phyloP scores from a whole-genome alignment of 1,284 basidiomycete species.

The Apiotrichum domesticum region DNA sequence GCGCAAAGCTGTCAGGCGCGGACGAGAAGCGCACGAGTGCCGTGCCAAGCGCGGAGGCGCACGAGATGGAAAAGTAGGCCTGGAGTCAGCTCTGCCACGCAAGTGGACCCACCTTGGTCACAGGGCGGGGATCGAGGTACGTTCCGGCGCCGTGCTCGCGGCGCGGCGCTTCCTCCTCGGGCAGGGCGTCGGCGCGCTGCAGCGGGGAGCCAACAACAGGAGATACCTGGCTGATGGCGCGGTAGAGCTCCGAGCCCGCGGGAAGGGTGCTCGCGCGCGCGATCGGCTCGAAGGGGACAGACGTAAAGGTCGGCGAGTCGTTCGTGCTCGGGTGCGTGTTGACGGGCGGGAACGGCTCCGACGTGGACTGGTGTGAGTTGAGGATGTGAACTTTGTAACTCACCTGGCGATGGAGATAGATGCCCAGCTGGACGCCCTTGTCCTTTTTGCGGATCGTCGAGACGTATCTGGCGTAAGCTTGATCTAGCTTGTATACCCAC shows the following conservation, averaged over 20 bases:
- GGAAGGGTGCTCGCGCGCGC: slow-evolving; percentile 2
- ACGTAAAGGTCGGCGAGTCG: neutral
- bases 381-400: neutral
- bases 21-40: slow-evolving; percentile 73
- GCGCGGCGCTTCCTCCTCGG: slow-evolving; percentile 15
- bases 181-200: neutral
- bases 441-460: slow-evolving; percentile 71
- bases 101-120: slow-evolving; percentile 36
- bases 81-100: slow-evolving; percentile 6
- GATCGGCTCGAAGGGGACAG: neutral
- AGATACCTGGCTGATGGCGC: slow-evolving; percentile 14
- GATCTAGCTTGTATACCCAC: slow-evolving; percentile 4
- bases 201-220: slow-evolving; percentile 10
- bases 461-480: slow-evolving; percentile 58
- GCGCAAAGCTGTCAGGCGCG: slow-evolving; percentile 74
- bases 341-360: slow-evolving; percentile 45
- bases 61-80: slow-evolving; percentile 73
- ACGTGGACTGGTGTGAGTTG: slow-evolving; percentile 45
- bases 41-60: slow-evolving; percentile 71
- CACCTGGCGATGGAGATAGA: slow-evolving; percentile 78
- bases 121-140: slow-evolving; percentile 46
- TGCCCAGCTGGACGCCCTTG: slow-evolving; percentile 67
- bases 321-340: slow-evolving; percentile 2
- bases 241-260: slow-evolving; percentile 3
- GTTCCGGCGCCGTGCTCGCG: slow-evolving; percentile 5